A percentile compares a stretch with the other conserved stretches of the same genome.
phyloP scores from a whole-genome alignment of 2,329 filamentous ascomycete genomes.

The Fusarium sp. region DNA sequence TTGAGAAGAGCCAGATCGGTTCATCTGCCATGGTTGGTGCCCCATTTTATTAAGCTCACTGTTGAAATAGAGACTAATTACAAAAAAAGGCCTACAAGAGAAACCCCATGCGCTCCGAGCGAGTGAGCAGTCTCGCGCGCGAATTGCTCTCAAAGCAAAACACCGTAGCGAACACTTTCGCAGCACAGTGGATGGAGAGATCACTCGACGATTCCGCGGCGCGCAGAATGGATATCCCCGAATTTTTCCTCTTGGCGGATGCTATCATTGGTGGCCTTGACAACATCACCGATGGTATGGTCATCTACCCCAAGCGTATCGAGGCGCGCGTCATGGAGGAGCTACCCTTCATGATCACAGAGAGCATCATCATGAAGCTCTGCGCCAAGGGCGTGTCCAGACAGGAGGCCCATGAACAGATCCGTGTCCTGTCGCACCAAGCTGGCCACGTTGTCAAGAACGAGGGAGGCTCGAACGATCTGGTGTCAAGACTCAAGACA shows the following conservation, averaged over 20 bases:
- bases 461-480: conserved; percentile 40
- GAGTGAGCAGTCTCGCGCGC: conserved; percentile 27
- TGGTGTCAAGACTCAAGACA: conserved; percentile 38
- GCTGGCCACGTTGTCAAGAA: conserved; percentile 36
- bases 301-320: conserved; percentile 37
- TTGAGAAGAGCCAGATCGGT: conserved; percentile 18
- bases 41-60: rapidly evolving
- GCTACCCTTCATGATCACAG: conserved; percentile 39
- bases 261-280: conserved; percentile 32
- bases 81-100: conserved; percentile 26
- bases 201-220: conserved; percentile 25
- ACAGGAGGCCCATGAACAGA: conserved; percentile 44
- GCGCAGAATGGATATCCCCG: conserved; percentile 36
- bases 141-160: conserved; percentile 23
- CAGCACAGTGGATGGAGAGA: conserved; percentile 33
- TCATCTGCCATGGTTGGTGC: background rate
- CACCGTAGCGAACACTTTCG: conserved; percentile 22
- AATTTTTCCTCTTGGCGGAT: conserved; percentile 37
- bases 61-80: background rate
- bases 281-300: conserved; percentile 42
- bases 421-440: conserved; percentile 42
- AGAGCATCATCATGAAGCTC: conserved; percentile 43
- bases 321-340: conserved; percentile 24
- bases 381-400: conserved; percentile 32
- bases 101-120: conserved; percentile 34